These are phyloP conservation scores for Amanita polypyramis DNA, from an alignment of 768 basidiomycete species.

Conservation along the genomic window DNA sequence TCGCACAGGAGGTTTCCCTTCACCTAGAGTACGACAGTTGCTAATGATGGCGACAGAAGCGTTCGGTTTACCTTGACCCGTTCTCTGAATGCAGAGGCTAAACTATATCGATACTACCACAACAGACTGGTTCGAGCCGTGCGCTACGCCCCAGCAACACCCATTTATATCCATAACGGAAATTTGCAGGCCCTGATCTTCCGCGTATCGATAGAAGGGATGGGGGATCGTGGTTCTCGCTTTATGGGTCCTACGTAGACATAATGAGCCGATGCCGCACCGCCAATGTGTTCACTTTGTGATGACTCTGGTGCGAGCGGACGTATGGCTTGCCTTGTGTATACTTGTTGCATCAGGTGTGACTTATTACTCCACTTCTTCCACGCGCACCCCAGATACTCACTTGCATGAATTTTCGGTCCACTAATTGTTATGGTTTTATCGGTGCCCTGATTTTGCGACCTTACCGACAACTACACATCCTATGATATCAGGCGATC, in stretches of 20 bases:
- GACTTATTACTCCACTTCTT: neutral
- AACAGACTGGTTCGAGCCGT: neutral
- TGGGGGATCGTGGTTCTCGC: neutral
- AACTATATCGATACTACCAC: neutral
- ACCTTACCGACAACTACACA: neutral
- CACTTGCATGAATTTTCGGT: neutral
- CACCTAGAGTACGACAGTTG: neutral
- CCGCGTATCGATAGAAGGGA: neutral
- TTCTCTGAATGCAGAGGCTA: neutral
- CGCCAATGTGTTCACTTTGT: neutral
- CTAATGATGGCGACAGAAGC: constrained; percentile 1
- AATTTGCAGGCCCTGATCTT: neutral
- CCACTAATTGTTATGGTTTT: neutral
- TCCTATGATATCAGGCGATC: neutral
- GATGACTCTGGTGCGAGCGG: neutral
- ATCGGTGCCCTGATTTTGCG: neutral
- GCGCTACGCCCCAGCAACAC: neutral
- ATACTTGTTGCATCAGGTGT: constrained; percentile 2
- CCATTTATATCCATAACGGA: neutral
- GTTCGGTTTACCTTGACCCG: neutral
- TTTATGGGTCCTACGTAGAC: neutral
- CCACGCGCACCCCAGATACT: constrained; percentile 3
- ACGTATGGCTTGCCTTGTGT: neutral
- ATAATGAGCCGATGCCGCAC: neutral
- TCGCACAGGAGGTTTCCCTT: neutral